These are phyloP conservation scores for Pestalotiopsis sp. DNA, from an alignment of 2,329 filamentous ascomycete species.

Conservation along the genomic window DNA sequence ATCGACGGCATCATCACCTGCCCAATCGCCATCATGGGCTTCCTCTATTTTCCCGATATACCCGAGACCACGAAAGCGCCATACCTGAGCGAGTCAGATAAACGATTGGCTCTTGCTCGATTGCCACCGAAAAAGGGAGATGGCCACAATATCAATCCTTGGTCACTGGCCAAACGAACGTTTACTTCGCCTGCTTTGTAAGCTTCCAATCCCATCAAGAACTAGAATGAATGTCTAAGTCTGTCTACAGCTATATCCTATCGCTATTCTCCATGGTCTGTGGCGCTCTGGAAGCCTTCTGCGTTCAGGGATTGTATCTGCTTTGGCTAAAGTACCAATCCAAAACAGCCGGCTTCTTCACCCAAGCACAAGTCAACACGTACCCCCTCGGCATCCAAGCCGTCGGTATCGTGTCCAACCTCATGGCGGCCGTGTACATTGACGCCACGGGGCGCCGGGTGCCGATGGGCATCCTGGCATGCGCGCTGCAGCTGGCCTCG, in stretches of 20 bases:
- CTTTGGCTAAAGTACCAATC: conserved; percentile 27
- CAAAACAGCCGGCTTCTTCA: conserved; percentile 14
- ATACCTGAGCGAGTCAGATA: conserved; percentile 36
- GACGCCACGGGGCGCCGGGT: conserved; percentile 18
- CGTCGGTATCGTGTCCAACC: conserved; percentile 38
- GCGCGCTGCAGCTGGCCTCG: conserved; percentile 35
- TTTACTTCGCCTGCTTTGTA: conserved; percentile 27
- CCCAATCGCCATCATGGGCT: conserved; percentile 53
- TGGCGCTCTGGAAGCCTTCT: conserved; percentile 35
- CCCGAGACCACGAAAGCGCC: conserved; percentile 41
- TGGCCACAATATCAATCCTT: conserved; percentile 35
- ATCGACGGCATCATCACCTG: conserved; percentile 59
- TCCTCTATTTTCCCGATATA: conserved; percentile 45
- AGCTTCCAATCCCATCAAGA: neutral
- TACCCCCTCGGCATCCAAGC: conserved; percentile 39
- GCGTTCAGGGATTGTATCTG: conserved; percentile 25
- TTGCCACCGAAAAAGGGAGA: conserved; percentile 34
- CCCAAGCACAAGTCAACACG: conserved; percentile 34
- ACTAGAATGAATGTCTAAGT: neutral
- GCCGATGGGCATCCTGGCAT: conserved; percentile 36
- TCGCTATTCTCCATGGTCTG: conserved; percentile 38
- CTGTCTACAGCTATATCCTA: conserved; percentile 31
- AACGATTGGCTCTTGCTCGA: conserved; percentile 32
- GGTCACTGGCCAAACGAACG: conserved; percentile 30
- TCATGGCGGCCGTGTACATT: conserved; percentile 31